Evolutionary conservation across 2,329 filamentous ascomycete species (phyloP).

Genomic region (Fusarium hainanense): DNA sequence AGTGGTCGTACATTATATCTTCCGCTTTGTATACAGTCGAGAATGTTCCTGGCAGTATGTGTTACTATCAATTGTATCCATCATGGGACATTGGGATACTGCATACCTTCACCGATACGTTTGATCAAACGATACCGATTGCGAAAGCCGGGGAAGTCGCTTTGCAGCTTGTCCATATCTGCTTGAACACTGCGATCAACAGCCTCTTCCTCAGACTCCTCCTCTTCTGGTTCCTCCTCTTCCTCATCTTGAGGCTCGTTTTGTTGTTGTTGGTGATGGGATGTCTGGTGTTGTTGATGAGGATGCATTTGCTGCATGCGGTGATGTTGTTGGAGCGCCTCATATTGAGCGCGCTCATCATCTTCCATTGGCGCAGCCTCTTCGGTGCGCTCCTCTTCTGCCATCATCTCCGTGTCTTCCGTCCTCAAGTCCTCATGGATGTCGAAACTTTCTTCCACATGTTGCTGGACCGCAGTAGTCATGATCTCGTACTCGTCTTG

Average conservation of each 20-base stretch:
- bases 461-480: slow-evolving; percentile 40
- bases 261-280: slow-evolving; percentile 24
- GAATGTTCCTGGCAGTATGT: slow-evolving; percentile 80
- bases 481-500: slow-evolving; percentile 29
- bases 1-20: slow-evolving; percentile 85
- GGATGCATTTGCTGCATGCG: slow-evolving; percentile 27
- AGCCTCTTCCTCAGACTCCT: slow-evolving; percentile 68
- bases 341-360: slow-evolving; percentile 40
- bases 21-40: slow-evolving; percentile 99
- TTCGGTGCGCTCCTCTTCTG: slow-evolving; percentile 52
- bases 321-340: slow-evolving; percentile 39
- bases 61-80: slow-evolving; percentile 13
- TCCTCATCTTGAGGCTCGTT: slow-evolving; percentile 49
- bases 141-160: slow-evolving; percentile 84
- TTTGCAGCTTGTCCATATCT: slow-evolving; percentile 88
- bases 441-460: slow-evolving; percentile 55
- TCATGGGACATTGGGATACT: neutral
- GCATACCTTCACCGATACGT: slow-evolving; percentile 90
- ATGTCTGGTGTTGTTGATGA: slow-evolving; percentile 29
- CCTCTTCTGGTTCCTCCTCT: slow-evolving; percentile 55
- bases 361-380: slow-evolving; percentile 40
- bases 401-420: slow-evolving; percentile 63
- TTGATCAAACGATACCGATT: slow-evolving; percentile 91
- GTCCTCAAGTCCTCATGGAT: slow-evolving; percentile 64
- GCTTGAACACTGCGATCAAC: slow-evolving; percentile 77